Percentiles rank a stretch among this genome's conserved stretches.
These are phyloP conservation scores for Annulohypoxylon stygium DNA, from an alignment of 495 filamentous ascomycete genomes.

Conservation along the genomic window DNA sequence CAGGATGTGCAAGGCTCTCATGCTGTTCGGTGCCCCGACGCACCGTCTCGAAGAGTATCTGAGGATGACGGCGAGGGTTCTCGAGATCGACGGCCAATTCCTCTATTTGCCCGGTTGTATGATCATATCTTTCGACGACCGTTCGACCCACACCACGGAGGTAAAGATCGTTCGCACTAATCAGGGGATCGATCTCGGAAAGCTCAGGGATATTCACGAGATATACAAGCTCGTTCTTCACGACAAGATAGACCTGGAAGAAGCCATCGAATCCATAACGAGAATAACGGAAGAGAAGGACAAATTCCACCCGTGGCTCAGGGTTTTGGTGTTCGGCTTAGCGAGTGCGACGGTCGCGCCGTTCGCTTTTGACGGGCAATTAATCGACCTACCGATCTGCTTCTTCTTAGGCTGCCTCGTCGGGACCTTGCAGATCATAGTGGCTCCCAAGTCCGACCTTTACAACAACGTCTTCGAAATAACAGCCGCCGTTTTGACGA, in stretches of 20 bases:
- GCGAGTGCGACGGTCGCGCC: constrained; percentile 85
- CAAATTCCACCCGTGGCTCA: constrained; percentile 76
- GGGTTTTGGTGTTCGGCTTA: constrained; percentile 86
- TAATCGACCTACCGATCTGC: constrained; percentile 88
- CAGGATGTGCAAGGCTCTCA: constrained; percentile 86
- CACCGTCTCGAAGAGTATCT: constrained; percentile 86
- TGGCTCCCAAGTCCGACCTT: constrained; percentile 83
- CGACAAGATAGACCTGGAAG: constrained; percentile 85
- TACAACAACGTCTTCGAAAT: constrained; percentile 94
- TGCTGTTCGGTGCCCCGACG: constrained; percentile 85
- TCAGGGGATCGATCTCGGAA: constrained; percentile 87
- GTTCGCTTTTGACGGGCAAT: constrained; percentile 89
- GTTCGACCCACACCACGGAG: constrained; percentile 89
- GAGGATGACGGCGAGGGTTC: constrained; percentile 87
- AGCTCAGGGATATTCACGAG: constrained; percentile 84
- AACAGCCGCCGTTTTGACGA: constrained; percentile 84
- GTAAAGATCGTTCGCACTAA: constrained; percentile 84
- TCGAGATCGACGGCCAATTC: constrained; percentile 93
- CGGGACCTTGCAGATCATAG: constrained; percentile 82
- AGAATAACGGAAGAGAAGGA: constrained; percentile 71
- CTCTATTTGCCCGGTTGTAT: constrained; percentile 94
- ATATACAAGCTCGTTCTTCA: constrained; percentile 96
- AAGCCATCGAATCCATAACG: constrained; percentile 79
- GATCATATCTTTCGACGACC: constrained; percentile 95
- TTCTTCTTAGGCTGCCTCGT: constrained; percentile 89